Evolutionary conservation across 805 yeast species (phyloP), one percentile per base, ranked within the genome.

Genomic region (Groenewaldozyma salmanticensis): DNA sequence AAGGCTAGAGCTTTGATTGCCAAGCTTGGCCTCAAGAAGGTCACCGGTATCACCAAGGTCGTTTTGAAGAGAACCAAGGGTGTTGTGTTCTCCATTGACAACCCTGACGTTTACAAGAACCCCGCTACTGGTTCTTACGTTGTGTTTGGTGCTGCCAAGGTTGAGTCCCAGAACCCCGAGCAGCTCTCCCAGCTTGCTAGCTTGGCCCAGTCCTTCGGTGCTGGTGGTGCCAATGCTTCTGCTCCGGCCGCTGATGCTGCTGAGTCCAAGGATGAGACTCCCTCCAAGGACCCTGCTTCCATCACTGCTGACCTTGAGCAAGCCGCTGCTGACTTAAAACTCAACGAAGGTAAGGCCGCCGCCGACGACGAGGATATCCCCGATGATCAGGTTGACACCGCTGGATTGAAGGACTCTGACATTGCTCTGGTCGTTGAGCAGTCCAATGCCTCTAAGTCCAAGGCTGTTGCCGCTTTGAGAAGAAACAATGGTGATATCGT

Each of bases 141-240:
- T 58, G 96, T 90, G 54, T 88, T 90, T 59, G 98, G 98, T 71
- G 96, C 88, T 71, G 94, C 96, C 63, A 84, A 86, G 76, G 82
- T 84, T 55, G 96, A 90, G 68, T 95, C 90, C 73, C 71, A 87
- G 68, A 79, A 84, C 69, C 74, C 83, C 67, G 81, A 82, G 62
- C 82, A 79, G 63, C 81, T 83, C 49, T 83, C 80, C 65, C 83
- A 83, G 60, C 84, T 84, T 52, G 83, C 79, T 66, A 77, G 75
- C 51, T 72, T 73, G 54, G 74, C 74, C 48, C 67, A 67, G 53
- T 70, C 67, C 48, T 70, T 68, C 52, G 74, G 72, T 43, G 67
- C 62, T 39, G 66, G 64, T 49, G 65, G 61, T 39, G 59, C 53
- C 42, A 53, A 46, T 42, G 50, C 39, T 35, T 44, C 47, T 24